Base-by-base conservation (phyloP, 441 rosid genomes). In the Gossypium schwendimanii region DNA sequence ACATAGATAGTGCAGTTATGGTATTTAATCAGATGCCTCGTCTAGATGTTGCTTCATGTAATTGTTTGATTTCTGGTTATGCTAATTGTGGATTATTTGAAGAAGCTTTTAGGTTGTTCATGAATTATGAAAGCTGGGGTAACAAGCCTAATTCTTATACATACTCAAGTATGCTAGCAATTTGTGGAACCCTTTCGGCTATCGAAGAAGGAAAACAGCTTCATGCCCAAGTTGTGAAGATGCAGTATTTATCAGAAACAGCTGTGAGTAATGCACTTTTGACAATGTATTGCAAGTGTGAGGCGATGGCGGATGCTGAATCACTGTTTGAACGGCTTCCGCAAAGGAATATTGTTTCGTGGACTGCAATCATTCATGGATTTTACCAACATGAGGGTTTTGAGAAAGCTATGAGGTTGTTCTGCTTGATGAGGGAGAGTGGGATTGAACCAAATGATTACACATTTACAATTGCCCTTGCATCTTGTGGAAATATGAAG, bases 31-130 rank as follows among this genome's bases (percentile, higher is more conserved):
- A 23, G 57, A 69, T 70, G 73, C 49, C 28, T 20, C 50, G 15
- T 67, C 54, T 55, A 7, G 84, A 81, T 75, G 69, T 75, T 75
- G 80, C 82, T 58, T 3, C 70, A 7, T 77, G 67, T 71, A 81
- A 83, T 63, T 82, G 82, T 49, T 69, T 81, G 78, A 70, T 81
- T 14, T 75, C 82, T 3, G 84, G 84, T 62, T 79, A 73, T 71
- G 71, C 75, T 1, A 73, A 66, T 11, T 70, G 78, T 50, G 72
- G 81, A 24, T 62, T 75, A 67, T 79, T 79, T 49, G 58, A 60
- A 58, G 71, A 69, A 79, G 79, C 77, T 54, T 79, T 79, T 58
- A 12, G 50, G 57, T 55, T 73, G 44, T 79, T 76, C 65, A 20
- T 70, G 72, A 54, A 68, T 21, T 36, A 73, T 10, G 77, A 73